Evolutionary conservation across 2,329 filamentous ascomycete genomes (phyloP), one percentile per base, ranked within the genome.

Genomic region (Phoma herbarum): DNA sequence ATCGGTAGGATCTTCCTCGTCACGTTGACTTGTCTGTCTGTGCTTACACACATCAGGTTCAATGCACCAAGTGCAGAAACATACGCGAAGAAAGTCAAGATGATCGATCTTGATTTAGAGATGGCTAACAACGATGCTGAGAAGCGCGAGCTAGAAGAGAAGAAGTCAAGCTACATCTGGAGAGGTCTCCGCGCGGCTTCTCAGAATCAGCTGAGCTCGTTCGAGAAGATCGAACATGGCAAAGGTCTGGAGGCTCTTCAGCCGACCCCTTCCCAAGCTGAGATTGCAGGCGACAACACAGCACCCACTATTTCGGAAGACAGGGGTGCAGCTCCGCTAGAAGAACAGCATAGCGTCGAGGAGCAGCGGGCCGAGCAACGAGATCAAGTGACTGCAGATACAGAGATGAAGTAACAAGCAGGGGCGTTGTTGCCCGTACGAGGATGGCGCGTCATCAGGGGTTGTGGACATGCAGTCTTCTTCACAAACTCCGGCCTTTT

Each of bases 91-190:
- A 88, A 87, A 59, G 93, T 97, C 63, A 86, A 89, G 62, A 85
- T 88, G 54, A 90, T 92, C 70, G 90, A 96, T 56, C 88, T 97
- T 68, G 92, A 97, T 75, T 87, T 96, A 52, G 91, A 93, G 20
- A 92, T 94, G 84, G 90, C 91, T 10, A 85, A 85, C 54, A 87
- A 80, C 39, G 84, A 87, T 39, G 84, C 85, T 57, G 87, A 89
- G 62, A 86, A 83, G 71, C 81, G 84, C 47, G 76, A 77, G 66
- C 84, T 80, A 79, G 85, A 76, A 78, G 90, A 91, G 63, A 85
- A 88, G 54, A 96, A 96, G 75, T 87, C 89, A 20, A 97, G 92
- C 80, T 94, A 96, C 76, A 90, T 88, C 56, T 99, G 95, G 95
- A 87, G 93, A 66, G 91, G 92, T 5, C 81, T 99, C 62, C 88